Evolutionary conservation across 2,329 filamentous ascomycete genomes (phyloP).

Genomic region (Alternaria atra): DNA sequence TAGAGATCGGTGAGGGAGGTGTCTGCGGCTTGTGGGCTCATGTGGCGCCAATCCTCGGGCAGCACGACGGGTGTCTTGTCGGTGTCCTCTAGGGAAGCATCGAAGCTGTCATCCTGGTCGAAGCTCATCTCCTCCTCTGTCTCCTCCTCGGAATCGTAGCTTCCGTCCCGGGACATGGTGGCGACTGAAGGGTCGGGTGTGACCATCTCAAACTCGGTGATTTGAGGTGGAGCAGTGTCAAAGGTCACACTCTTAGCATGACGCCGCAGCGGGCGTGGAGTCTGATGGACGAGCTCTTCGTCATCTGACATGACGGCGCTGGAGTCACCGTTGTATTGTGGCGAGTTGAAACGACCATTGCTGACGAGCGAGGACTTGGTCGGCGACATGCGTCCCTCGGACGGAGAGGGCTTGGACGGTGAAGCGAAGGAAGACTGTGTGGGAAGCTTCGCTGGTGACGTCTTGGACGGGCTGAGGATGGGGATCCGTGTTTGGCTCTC

Average conservation of each 20-base stretch:
- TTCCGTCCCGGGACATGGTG: conserved; percentile 89
- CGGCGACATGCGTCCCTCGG: conserved; percentile 70
- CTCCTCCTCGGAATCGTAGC: conserved; percentile 84
- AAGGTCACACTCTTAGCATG: conserved; percentile 98
- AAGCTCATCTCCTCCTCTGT: conserved; percentile 73
- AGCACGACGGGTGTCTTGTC: conserved; percentile 98
- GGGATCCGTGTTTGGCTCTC: conserved; percentile 71
- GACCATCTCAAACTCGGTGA: conserved; percentile 98
- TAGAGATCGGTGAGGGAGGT: conserved; percentile 62
- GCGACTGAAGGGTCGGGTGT: conserved; percentile 94
- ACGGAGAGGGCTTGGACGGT: conserved; percentile 32
- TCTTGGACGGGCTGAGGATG: conserved; percentile 65
- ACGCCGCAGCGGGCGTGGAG: conserved; percentile 75
- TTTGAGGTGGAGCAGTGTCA: conserved; percentile 87
- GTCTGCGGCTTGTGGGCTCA: conserved; percentile 71
- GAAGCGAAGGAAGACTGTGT: conserved; percentile 53
- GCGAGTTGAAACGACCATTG: conserved; percentile 63
- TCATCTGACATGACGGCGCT: conserved; percentile 47
- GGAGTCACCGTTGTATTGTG: conserved; percentile 48
- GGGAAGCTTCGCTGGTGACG: conserved; percentile 68
- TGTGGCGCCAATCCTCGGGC: conserved; percentile 91
- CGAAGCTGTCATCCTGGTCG: conserved; percentile 85
- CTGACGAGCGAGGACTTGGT: conserved; percentile 88
- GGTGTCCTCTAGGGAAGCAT: conserved; percentile 92
- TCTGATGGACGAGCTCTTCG: conserved; percentile 67